phyloP scores from a whole-genome alignment of 257 asterid species.

The Penstemon barbatus region DNA sequence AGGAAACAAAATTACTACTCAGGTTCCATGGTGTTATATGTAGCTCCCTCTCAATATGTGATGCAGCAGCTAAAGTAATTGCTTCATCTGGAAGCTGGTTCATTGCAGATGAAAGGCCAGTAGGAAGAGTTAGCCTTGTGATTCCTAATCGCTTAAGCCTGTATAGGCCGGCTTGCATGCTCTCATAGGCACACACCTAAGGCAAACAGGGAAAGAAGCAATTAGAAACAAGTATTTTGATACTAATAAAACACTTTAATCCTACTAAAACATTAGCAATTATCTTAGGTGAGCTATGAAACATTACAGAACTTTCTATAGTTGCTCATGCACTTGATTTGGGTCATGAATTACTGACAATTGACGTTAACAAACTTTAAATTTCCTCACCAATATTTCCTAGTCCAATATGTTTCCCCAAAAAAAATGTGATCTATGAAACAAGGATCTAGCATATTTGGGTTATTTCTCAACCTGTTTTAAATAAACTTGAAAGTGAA shows the following conservation, averaged over 20 bases:
- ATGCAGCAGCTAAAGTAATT: slow-evolving; percentile 95
- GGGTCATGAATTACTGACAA: slow-evolving; percentile 1
- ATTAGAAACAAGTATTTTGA: slow-evolving; percentile 3
- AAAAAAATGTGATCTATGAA: neutral
- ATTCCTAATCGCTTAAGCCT: slow-evolving; percentile 93
- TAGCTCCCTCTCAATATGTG: slow-evolving; percentile 98
- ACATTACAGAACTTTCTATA: neutral
- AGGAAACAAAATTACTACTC: slow-evolving; percentile 91
- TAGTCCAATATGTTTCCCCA: slow-evolving; percentile 13
- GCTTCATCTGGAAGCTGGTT: slow-evolving; percentile 99
- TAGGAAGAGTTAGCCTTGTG: slow-evolving; percentile 69
- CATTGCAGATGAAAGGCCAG: slow-evolving; percentile 96
- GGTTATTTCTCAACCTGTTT: neutral
- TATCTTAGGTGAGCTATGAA: neutral
- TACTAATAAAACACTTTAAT: neutral
- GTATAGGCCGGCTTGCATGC: slow-evolving; percentile 97
- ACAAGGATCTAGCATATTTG: neutral
- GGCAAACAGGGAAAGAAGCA: slow-evolving; percentile 27
- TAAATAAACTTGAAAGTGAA: neutral
- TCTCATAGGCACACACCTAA: slow-evolving; percentile 96
- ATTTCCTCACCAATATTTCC: neutral
- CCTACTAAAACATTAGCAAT: slow-evolving; percentile 10
- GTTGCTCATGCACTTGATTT: slow-evolving; percentile 1
- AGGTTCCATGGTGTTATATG: slow-evolving; percentile 98
- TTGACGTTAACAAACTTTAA: slow-evolving; percentile 4